Base-by-base conservation (phyloP, 163 green algal genomes). In the Scenedesmus sp. region DNA sequence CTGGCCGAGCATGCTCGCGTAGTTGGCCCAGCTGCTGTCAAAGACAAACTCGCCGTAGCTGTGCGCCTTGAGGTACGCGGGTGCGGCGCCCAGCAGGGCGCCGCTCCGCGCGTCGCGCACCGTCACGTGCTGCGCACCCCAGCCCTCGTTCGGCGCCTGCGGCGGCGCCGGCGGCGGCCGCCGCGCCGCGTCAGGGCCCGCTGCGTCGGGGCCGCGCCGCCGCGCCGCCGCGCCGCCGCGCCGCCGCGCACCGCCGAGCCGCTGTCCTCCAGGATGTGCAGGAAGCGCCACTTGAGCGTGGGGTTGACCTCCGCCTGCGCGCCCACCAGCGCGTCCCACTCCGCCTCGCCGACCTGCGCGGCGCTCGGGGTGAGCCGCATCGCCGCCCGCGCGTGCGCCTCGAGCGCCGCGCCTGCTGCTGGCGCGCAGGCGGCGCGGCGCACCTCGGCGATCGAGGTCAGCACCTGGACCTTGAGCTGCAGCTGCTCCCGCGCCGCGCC, bases 31-130 rank as follows among this genome's bases (percentile, higher is more conserved):
- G 29, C 64, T 82, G 51, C 84, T 72, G 77, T 97, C 93, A 82
- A 97, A 97, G 20, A 97, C 92, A 64, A 97, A 97, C 78, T 97
- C 92, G 0, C 89, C 90, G 24, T 90, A 87, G 1, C 75, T 88
- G 76, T 94, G 90, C 2, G 70, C 79, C 69, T 90, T 90, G 0
- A 91, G 53, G 51, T 90, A 92, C 44, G 88, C 29, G 1, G 78
- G 78, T 17, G 63, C 50, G 36, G 62, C 80, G 11, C 67, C 85
- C 53, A 89, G 39, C 22, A 91, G 72, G 51, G 78, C 28, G 5
- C 48, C 60, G 20, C 10, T 77, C 14, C 47, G 18, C 9, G 72
- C 51, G 11, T 84, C 60, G 7, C 79, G 63, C 22, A 87, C 62
- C 5, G 87, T 57, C 17, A 91, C 14, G 72, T 93, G 89, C 64